phyloP scores from a whole-genome alignment of 2,329 filamentous ascomycete species.

The Endothia cerciana region DNA sequence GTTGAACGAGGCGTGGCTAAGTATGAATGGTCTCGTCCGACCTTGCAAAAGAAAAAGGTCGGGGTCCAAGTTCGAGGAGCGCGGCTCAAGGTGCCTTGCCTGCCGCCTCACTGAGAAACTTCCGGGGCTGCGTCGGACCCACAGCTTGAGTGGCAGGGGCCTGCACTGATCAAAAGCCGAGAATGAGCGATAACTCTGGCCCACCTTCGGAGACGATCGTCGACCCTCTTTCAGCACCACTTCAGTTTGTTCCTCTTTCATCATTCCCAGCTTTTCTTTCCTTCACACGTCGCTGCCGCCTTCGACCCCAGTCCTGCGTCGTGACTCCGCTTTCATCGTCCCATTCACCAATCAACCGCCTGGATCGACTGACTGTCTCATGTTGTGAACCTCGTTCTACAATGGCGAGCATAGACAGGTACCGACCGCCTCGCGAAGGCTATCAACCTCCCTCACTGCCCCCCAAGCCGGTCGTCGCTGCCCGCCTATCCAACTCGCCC shows the following conservation, averaged over 20 bases:
- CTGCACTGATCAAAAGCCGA: slow-evolving; percentile 16
- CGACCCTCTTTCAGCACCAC: slow-evolving; percentile 18
- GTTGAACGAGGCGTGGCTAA: background rate
- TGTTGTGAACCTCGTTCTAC: slow-evolving; percentile 31
- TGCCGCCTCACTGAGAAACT: slow-evolving; percentile 1
- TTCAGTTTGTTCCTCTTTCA: slow-evolving; percentile 15
- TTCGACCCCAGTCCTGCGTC: slow-evolving; percentile 11
- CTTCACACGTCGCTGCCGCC: background rate
- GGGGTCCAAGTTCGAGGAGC: background rate
- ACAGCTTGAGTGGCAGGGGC: background rate
- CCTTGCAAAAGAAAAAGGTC: background rate
- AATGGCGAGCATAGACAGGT: slow-evolving; percentile 65
- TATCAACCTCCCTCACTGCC: slow-evolving; percentile 58
- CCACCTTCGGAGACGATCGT: slow-evolving; percentile 10
- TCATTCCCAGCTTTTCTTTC: slow-evolving; percentile 9
- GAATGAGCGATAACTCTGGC: slow-evolving; percentile 24
- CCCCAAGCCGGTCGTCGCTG: slow-evolving; percentile 37
- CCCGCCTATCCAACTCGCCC: slow-evolving; percentile 55
- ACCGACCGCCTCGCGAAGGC: slow-evolving; percentile 59
- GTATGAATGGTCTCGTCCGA: slow-evolving; percentile 2
- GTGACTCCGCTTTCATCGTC: slow-evolving; percentile 8
- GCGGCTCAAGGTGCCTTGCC: slow-evolving; percentile 11
- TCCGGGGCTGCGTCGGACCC: background rate
- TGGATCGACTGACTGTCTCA: slow-evolving; percentile 8
- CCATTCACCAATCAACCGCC: background rate